Base-by-base conservation (phyloP, 2,329 filamentous ascomycete species). In the Calonectria pseudoreteaudii region DNA sequence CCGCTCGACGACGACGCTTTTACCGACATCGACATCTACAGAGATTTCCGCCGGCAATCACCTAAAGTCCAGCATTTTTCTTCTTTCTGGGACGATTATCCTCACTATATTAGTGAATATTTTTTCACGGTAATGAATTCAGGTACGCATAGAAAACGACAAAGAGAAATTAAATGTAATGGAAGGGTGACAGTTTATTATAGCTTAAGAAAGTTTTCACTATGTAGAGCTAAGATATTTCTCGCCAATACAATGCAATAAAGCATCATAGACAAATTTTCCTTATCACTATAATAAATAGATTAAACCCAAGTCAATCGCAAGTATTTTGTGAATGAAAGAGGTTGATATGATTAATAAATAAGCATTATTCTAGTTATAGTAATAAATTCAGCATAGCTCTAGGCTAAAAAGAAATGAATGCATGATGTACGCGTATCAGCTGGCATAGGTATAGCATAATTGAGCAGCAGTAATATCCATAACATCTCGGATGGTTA, bases 401-500 rank as follows among this genome's bases (percentile, higher is more conserved):
- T 44, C 7, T 44, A n/a, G 18, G 41, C 41, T 1, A 20, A n/a
- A 18, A 44, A 44, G 4, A 9, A n/a, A 44, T 8, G 5, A n/a
- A 8, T 8, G n/a, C 18, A 44, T 20, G 6, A 44, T 44, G 3
- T n/a, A 44, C 4, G 18, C 8, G 4, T n/a, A 44, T 44, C 41
- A 44, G 4, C 41, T 44, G 4, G 38, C 52, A 28, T 68, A 68
- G 10, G 38, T 68, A 28, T 68, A 68, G 18, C 66, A 68, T n/a
- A 68, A 28, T 28, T 36, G 6, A 28, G 13, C 20, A 23, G 52
- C 2, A 10, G 31, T 58, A 38, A 67, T 44, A 31, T 67, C 65
- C 65, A 68, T 68, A 20, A 68, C 52, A 49, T 68, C 66, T 23
- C 50, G 36, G n/a, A 68, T 58, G n/a, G 66, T 68, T 5, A 60